These are phyloP conservation scores for Termitomyces sp. DNA, from an alignment of 1,284 basidiomycete genomes.

Conservation along the genomic window DNA sequence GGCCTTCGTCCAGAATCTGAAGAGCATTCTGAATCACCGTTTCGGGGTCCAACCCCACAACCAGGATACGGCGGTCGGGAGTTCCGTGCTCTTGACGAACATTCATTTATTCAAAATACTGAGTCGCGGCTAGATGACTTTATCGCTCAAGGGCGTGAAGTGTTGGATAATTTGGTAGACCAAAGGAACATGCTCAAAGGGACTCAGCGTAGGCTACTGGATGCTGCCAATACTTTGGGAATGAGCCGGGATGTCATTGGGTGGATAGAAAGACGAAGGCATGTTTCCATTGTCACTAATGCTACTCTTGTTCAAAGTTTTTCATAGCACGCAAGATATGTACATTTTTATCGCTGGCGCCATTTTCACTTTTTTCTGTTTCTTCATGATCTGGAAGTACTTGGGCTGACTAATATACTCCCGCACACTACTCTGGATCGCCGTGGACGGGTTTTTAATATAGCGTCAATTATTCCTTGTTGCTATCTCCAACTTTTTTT, in stretches of 20 bases:
- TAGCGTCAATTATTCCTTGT: slow-evolving; percentile 6
- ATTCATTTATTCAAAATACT: slow-evolving; percentile 80
- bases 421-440: slow-evolving; percentile 13
- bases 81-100: slow-evolving; percentile 77
- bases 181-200: slow-evolving; percentile 91
- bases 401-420: slow-evolving; percentile 53
- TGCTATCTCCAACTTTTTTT: neutral
- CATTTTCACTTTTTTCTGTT: slow-evolving; percentile 84
- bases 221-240: slow-evolving; percentile 90
- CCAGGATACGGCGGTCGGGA: slow-evolving; percentile 58
- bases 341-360: slow-evolving; percentile 86
- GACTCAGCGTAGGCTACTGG: slow-evolving; percentile 76
- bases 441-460: slow-evolving; percentile 4
- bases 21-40: slow-evolving; percentile 68
- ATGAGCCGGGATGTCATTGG: slow-evolving; percentile 89
- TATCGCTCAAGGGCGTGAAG: slow-evolving; percentile 84
- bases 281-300: slow-evolving; percentile 11
- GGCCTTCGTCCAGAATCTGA: slow-evolving; percentile 39
- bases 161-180: slow-evolving; percentile 85
- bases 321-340: slow-evolving; percentile 80
- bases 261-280: slow-evolving; percentile 93
- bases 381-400: slow-evolving; percentile 87
- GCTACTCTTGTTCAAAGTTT: neutral
- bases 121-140: slow-evolving; percentile 83
- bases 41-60: slow-evolving; percentile 54